Percentiles rank a stretch among this genome's conserved stretches.
phyloP scores from a whole-genome alignment of 1,139 yeast genomes.

The Tardiomyces digboiensis region DNA sequence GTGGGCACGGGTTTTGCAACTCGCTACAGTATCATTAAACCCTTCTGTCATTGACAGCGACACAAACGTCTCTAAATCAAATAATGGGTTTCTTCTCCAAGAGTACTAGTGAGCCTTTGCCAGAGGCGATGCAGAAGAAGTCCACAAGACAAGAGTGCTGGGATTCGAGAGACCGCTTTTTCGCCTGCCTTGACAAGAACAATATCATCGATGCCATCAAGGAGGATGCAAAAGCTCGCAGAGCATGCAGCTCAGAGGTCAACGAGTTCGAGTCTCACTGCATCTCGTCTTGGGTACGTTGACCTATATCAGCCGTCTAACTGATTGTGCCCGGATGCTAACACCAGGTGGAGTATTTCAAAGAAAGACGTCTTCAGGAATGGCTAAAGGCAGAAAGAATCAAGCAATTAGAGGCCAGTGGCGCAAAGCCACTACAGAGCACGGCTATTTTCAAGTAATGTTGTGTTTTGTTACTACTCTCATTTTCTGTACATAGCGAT shows the following conservation, averaged over 20 bases:
- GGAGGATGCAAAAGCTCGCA: conserved; percentile 18
- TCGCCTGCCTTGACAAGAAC: conserved; percentile 47
- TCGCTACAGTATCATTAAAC: too few species aligned
- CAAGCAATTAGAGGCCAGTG: conserved; percentile 43
- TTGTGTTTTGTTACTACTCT: not conserved
- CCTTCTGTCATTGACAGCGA: too few species aligned
- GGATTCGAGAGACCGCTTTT: conserved; percentile 54
- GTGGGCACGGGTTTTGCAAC: too few species aligned
- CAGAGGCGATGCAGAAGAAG: conserved; percentile 31
- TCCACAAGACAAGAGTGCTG: conserved; percentile 51
- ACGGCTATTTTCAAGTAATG: conserved; percentile 1
- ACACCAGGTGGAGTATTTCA: conserved; percentile 39
- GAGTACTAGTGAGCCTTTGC: conserved; percentile 14
- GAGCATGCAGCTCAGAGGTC: conserved; percentile 37
- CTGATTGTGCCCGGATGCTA: not conserved
- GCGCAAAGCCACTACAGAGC: conserved; percentile 27
- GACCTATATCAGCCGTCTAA: conserved; percentile 20
- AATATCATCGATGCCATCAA: conserved; percentile 36
- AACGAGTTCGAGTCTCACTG: conserved; percentile 43
- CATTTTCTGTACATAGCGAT: not conserved
- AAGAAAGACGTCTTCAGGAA: conserved; percentile 54
- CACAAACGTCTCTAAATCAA: not conserved
- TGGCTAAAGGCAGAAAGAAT: conserved; percentile 42
- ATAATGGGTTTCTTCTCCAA: conserved; percentile 31
- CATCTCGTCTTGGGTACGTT: conserved; percentile 44